Evolutionary conservation across 306 rosid genomes (phyloP), one percentile per base, ranked within the genome.

Genomic region (Ormosia semicastrata): DNA sequence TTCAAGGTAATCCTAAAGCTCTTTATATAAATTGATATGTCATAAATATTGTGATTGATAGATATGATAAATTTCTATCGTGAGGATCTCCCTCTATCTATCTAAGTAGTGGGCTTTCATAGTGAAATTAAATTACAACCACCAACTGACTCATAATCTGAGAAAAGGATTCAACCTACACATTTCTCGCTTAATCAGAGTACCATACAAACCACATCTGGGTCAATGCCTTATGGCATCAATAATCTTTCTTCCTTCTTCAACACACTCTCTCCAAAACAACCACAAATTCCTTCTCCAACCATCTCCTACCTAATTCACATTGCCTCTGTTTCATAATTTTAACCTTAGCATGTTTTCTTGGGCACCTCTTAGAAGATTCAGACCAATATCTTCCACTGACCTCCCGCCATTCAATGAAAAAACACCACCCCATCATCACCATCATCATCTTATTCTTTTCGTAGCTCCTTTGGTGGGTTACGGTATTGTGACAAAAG

Each of bases 281-380:
- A 24, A 24, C 76, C 43, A 12, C 41, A 24, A 13, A 47, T 24
- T 24, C 24, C 24, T 24, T 24, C 24, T 24, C 24, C 24, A 24
- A 24, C 24, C 24, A 24, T 24, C 24, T 24, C 54, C 36, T 15
- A 29, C 59, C 12, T 43, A 7, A 8, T 43, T 6, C 11, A 43
- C 47, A 43, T 8, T 43, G 11, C 47, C 11, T 2, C 7, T 30
- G 0, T 29, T 15, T 70, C 14, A 46, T 32, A 71, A 8, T 52
- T 13, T 49, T 8, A n/a, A 33, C 36, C 15, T 63, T 36, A 24
- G 59, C 14, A 89, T 87, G 90, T 87, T 83, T 87, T 83, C 88
- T 46, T 43, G 54, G 73, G 82, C 74, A 33, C 56, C 82, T 33
- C 60, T 68, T 10, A 60, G 81, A 63, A 81, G 78, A 85, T 81